Evolutionary conservation across 805 yeast species (phyloP), one percentile per base, ranked within the genome.

Genomic region (Lachancea fermentati): DNA sequence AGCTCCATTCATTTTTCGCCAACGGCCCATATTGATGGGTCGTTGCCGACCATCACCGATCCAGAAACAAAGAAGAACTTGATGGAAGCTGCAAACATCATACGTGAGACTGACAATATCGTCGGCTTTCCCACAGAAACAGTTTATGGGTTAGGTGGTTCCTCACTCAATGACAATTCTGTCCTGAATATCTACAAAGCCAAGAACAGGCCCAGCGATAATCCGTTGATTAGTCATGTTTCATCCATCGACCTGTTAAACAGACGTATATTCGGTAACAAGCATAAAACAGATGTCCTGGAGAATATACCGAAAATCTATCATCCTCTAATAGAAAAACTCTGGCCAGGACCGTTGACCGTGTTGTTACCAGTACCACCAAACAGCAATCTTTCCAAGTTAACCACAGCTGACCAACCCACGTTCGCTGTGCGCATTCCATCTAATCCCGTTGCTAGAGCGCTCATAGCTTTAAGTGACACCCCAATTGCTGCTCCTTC

Each of bases 91-190:
- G 79, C 87, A 0, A 51, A 65, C 2, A 62, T 79, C 4, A 60
- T 88, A 4, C 59, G 66, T 13, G 60, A 62, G 2, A 66, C 81
- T 0, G 57, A 71, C 29, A 67, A 78, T 19, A 87, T 81, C 0
- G 88, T 93, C 11, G 97, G 91, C 0, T 89, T 93, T 53, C 98
- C 98, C 2, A 86, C 98, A 0, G 98, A 93, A 57, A 93, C 98
- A 0, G 98, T 93, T 0, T 93, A 93, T 60, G 98, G 98, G 0
- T 70, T 93, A 1, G 98, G 96, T 0, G 98, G 93, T 1, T 81
- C 89, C 3, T 85, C 95, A 0, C 66, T 85, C 36, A 72, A 69
- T 39, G 87, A 87, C 39, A 77, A 75, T 4, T 75, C 94, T 0
- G 96, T 89, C 2, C 58, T 63, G 43, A 75, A 80, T 33, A 93